Base-by-base conservation (phyloP, 2,329 filamentous ascomycete species). In the Coniochaeta prunicola region DNA sequence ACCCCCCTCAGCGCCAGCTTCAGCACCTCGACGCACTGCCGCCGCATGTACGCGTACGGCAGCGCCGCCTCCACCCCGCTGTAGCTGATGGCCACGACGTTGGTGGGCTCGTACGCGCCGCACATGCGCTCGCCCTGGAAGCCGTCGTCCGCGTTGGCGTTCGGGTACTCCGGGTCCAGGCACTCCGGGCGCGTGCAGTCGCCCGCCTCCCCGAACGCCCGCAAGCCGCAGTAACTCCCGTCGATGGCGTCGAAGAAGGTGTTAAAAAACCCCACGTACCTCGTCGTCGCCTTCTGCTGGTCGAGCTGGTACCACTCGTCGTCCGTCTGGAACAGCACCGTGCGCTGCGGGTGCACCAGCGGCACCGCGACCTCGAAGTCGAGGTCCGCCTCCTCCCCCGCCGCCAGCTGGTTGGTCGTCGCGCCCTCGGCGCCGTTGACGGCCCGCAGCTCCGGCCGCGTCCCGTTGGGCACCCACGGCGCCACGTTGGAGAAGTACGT, bases 81-180 rank as follows among this genome's bases (percentile, higher is more conserved):
- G 64, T 83, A 83, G 2, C 77, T 81, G 60, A 85, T 80, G 33
- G 75, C 77, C 60, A 83, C 75, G 17, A 83, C 81, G 61, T 83
- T 82, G 3, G 81, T 79, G 4, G 80, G 77, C 64, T 77, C 72
- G 69, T 65, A 71, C 19, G 65, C 65, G 33, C 66, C 68, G 60
- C 65, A 71, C 59, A 65, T 63, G n/a, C 70, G 65, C 42, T 66
- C 61, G 13, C 78, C 78, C 60, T 77, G 76, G 67, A 79, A 83
- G 30, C 79, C 80, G 17, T 71, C 75, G 0, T 64, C 19, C 8
- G 67, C 64, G 34, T 56, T 56, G 0, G 72, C 68, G 62, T 82
- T 74, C 0, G 80, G 80, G 63, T 83, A 83, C 1, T 68, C 66
- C 0, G 79, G 76, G 59, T 82, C 80, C 15, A 78, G 67, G 24